Conservation (phyloP, 2,329 filamentous ascomycete species). For the Periconia digitata region DNA sequence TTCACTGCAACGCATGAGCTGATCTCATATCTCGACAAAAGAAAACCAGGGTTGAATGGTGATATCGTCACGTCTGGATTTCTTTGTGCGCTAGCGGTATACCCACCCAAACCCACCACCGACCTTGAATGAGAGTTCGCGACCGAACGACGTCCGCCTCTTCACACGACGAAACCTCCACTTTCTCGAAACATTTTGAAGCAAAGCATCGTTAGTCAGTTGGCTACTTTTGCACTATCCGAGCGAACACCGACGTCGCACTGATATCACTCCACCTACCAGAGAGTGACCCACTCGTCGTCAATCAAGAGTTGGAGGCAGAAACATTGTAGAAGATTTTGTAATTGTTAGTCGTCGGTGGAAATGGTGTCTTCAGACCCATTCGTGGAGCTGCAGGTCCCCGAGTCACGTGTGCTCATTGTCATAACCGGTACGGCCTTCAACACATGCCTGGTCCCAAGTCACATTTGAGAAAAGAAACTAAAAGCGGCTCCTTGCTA, state of each 20-base stretch:
- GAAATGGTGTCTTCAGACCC: constrained; percentile 7
- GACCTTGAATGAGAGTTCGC: not conserved
- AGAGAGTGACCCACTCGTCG: not conserved
- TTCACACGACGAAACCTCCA: not conserved
- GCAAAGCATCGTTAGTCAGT: too few species aligned
- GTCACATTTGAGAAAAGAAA: not conserved
- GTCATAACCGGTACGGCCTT: constrained; percentile 73
- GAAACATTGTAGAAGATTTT: too few species aligned
- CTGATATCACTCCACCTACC: too few species aligned
- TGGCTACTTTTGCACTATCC: too few species aligned
- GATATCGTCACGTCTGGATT: not conserved
- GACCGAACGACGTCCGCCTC: not conserved
- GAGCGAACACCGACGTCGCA: too few species aligned
- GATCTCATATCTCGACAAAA: too few species aligned
- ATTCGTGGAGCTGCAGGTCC: constrained; percentile 43
- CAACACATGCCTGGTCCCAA: not conserved
- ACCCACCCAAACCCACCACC: not conserved
- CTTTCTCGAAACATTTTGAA: too few species aligned
- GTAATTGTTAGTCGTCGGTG: not conserved
- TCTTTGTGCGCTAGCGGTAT: not conserved
- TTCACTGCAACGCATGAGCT: too few species aligned
- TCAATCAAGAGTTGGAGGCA: too few species aligned
- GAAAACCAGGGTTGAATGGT: not conserved
- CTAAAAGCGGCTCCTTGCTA: not conserved
- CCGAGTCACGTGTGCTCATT: constrained; percentile 81